phyloP scores from a whole-genome alignment of 352 stramenopile species.

The Thraustochytrium aureum region DNA sequence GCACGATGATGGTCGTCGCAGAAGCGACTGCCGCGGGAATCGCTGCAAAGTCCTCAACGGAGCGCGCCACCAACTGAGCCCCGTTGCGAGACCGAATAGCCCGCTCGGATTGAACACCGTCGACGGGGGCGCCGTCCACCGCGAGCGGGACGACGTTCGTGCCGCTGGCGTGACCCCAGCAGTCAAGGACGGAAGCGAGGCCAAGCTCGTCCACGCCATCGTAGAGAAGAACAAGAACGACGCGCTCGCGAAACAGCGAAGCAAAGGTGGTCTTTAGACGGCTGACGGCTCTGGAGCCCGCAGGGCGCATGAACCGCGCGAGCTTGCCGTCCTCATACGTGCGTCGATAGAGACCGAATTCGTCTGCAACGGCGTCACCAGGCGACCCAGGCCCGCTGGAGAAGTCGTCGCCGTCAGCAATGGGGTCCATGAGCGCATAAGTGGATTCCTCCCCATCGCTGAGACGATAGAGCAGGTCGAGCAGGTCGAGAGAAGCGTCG shows the following conservation, averaged over 20 bases:
- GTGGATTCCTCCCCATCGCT: background rate
- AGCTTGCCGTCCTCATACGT: background rate
- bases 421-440: background rate
- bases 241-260: background rate
- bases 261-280: background rate
- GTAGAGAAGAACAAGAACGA: conserved; percentile 27
- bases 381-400: background rate
- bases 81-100: too few relatives aligned
- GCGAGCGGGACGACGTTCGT: background rate
- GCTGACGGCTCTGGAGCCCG: too few relatives aligned
- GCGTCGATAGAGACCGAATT: conserved; percentile 26
- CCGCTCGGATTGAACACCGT: too few relatives aligned
- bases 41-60: too few relatives aligned
- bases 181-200: conserved; percentile 11
- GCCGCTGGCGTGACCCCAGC: background rate
- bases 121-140: too few relatives aligned
- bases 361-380: conserved; percentile 18
- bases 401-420: background rate
- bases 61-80: too few relatives aligned
- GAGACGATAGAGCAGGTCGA: background rate
- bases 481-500: conserved; percentile 27
- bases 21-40: too few relatives aligned
- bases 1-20: too few relatives aligned
- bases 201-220: conserved; percentile 35
- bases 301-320: background rate